phyloP scores from a whole-genome alignment of 164 flowering plant genomes.

The Aristolochia californica region DNA sequence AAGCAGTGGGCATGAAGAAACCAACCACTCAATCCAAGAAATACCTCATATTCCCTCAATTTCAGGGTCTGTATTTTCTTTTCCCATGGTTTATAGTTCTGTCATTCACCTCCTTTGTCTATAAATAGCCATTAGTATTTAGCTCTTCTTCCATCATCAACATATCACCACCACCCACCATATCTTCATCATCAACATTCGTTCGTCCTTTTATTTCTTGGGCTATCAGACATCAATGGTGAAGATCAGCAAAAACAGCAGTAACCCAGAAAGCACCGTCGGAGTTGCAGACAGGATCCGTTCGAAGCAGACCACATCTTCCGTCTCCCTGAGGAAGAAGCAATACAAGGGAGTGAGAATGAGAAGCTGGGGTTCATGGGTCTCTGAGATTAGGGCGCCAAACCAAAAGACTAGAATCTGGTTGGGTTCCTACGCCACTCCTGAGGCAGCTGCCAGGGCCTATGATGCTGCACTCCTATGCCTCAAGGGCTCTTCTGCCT shows the following conservation, averaged over 20 bases:
- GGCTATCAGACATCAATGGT: conserved; percentile 22
- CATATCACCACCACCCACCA: not conserved
- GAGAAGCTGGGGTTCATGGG: conserved; percentile 99
- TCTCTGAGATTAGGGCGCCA: conserved; percentile 88
- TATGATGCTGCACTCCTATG: conserved; percentile 93
- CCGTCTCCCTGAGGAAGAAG: conserved; percentile 27
- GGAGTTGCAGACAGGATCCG: conserved; percentile 17
- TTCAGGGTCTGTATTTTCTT: conserved; percentile 1
- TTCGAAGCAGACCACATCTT: conserved; percentile 13
- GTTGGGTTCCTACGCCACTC: conserved; percentile 84
- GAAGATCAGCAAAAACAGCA: conserved; percentile 22
- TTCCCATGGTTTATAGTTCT: not conserved
- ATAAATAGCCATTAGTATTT: conserved; percentile 1
- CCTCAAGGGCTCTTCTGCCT: conserved; percentile 78
- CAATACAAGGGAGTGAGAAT: conserved; percentile 91
- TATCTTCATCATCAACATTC: not conserved
- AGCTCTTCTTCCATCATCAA: not conserved
- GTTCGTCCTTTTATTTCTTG: not conserved
- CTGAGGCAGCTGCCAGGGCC: conserved; percentile 96
- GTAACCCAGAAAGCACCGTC: not conserved
- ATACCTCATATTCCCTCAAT: not conserved
- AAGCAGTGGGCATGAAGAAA: not conserved
- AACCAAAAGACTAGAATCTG: conserved; percentile 87
- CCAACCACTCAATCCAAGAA: not conserved
- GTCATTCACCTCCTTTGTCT: not conserved